Percentiles rank a stretch among this genome's conserved stretches.
Evolutionary conservation across 1,139 yeast species (phyloP).

Genomic region (Barnettozyma hawaiiensis): DNA sequence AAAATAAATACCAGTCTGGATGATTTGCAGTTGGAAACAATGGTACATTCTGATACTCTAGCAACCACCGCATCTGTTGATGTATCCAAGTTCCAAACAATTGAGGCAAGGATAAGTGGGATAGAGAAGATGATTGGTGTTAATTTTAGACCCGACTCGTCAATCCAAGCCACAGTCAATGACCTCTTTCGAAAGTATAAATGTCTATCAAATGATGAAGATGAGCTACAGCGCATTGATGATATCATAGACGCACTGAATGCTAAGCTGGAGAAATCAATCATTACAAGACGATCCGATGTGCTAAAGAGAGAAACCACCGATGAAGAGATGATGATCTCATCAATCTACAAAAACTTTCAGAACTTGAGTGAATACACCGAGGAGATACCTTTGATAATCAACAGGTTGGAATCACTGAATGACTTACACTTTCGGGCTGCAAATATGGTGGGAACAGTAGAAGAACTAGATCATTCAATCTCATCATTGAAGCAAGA

Average conservation of each 20-base stretch:
- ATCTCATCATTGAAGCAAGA: conserved; percentile 36
- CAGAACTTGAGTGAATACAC: conserved; percentile 35
- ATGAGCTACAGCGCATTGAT: conserved; percentile 25
- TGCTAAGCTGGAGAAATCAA: conserved; percentile 27
- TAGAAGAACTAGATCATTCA: conserved; percentile 41
- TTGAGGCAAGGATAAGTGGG: conserved; percentile 26
- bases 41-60: neutral
- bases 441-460: conserved; percentile 46
- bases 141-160: conserved; percentile 9
- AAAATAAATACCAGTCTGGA: conserved; percentile 11
- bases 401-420: conserved; percentile 41
- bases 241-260: conserved; percentile 35
- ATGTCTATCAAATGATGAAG: conserved; percentile 24
- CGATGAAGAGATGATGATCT: conserved; percentile 29
- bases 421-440: conserved; percentile 44
- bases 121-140: conserved; percentile 21
- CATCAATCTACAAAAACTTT: conserved; percentile 35
- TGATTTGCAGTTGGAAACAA: conserved; percentile 8
- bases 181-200: conserved; percentile 25
- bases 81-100: conserved; percentile 7
- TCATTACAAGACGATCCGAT: conserved; percentile 22
- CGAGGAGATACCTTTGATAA: conserved; percentile 36
- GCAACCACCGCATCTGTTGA: neutral
- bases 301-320: conserved; percentile 14
- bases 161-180: conserved; percentile 23